Evolutionary conservation across 108 stramenopile species (phyloP), one percentile per base, ranked within the genome.

Genomic region (Fistulifera solaris): DNA sequence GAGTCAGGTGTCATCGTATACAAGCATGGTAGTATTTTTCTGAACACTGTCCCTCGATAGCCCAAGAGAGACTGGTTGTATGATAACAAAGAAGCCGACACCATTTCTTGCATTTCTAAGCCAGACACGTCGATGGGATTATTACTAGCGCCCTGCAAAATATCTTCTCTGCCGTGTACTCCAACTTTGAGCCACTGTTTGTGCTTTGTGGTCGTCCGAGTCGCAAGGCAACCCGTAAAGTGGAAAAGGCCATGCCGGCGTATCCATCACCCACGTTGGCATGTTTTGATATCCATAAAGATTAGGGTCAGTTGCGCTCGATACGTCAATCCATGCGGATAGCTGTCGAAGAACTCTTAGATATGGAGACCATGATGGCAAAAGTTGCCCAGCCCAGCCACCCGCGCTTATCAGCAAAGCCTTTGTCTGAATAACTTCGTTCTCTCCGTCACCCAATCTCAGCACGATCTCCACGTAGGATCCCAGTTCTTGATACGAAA

Each of bases 1-100:
- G 12, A 46, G 44, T 75, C 74, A 0, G 59, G 61, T 6, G 69
- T 66, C 67, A 68, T 69, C 44, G 69, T 75, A 53, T 75, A 75
- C 45, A 75, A 38, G 38, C 74, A 75, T 12, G 74, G 50, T 41
- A 58, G 55, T 10, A 57, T 44, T 10, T 63, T 54, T n/a, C 27
- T 43, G 22, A 59, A 55, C 14, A 40, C 40, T 13, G 61, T 24
- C 19, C 15, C 17, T 28, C 23, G 0, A 6, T 27, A 10, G 38
- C 44, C 44, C 4, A 21, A 6, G 4, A 45, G 44, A 6, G 11
- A 45, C 44, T 19, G 44, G 11, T 19, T 45, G 44, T 45, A 45
- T 8, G 21, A 17, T 21, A 45, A 45, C 3, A 35, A 8, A 8
- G 31, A 35, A 35, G 31, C 31, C 7, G 16, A 21, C 4, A 19